Conservation (phyloP, 345 rosid genomes). For the Citrus reticulata region DNA sequence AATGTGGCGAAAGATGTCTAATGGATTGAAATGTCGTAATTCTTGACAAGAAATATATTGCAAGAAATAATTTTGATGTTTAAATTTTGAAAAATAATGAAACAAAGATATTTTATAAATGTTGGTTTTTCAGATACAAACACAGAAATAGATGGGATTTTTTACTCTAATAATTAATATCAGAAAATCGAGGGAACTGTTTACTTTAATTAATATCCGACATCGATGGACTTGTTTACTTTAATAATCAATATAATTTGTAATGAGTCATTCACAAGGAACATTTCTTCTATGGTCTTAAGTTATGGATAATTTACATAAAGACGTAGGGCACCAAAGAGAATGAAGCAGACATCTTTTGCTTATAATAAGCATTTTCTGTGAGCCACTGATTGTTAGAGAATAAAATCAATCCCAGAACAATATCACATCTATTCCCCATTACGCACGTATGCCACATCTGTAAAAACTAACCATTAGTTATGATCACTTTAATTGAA, state of each 20-base stretch:
- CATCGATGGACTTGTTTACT: neutral
- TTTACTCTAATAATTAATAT: too few relatives aligned
- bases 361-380: neutral
- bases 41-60: neutral
- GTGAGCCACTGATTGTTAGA: neutral
- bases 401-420: neutral
- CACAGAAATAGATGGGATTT: too few relatives aligned
- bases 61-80: neutral
- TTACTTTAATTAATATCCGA: too few relatives aligned
- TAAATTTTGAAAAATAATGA: neutral
- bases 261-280: neutral
- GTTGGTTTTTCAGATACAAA: neutral
- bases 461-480: neutral
- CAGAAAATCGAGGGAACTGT: too few relatives aligned
- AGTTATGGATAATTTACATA: neutral
- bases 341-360: constrained; percentile 6
- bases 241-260: neutral
- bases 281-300: neutral
- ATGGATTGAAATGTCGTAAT: neutral
- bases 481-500: neutral
- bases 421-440: neutral
- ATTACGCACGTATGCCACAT: neutral
- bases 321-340: neutral
- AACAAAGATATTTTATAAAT: neutral
- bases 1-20: neutral